A percentile compares a stretch with the other conserved stretches of the same genome.
phyloP scores from a whole-genome alignment of 148 eudicot genomes.

The Talinum fruticosum region DNA sequence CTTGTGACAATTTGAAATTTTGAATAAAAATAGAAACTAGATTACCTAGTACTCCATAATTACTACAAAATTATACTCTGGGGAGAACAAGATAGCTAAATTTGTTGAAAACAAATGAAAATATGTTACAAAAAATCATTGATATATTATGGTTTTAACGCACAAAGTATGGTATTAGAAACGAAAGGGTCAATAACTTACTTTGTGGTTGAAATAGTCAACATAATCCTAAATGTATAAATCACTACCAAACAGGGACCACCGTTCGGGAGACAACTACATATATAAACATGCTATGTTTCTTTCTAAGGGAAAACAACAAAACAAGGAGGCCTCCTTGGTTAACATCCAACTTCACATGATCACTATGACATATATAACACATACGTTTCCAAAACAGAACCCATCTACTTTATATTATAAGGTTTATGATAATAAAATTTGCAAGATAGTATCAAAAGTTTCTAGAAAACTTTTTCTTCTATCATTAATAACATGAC shows the following conservation, averaged over 20 bases:
- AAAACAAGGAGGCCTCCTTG: neutral
- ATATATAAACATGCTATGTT: slow-evolving; percentile 14
- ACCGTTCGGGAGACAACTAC: slow-evolving; percentile 29
- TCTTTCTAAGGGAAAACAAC: neutral
- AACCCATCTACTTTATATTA: neutral
- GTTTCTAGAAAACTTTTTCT: too few relatives aligned
- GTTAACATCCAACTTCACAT: neutral
- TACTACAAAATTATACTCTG: too few relatives aligned
- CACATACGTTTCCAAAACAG: neutral
- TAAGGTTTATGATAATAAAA: neutral
- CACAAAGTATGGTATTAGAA: neutral
- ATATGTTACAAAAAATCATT: neutral
- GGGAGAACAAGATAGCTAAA: neutral
- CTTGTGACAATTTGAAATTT: too few relatives aligned
- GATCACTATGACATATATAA: neutral
- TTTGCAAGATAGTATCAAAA: neutral
- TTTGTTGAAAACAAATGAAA: neutral
- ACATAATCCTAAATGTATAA: slow-evolving; percentile 10
- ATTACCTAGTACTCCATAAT: too few relatives aligned
- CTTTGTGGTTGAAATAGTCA: neutral
- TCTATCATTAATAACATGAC: too few relatives aligned
- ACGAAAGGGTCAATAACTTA: neutral
- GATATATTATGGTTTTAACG: neutral
- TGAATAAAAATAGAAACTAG: too few relatives aligned
- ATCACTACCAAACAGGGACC: slow-evolving; percentile 33